These are phyloP conservation scores for Gamsiella multidivaricata DNA, from an alignment of 192 early-diverging fungal species.

Conservation along the genomic window DNA sequence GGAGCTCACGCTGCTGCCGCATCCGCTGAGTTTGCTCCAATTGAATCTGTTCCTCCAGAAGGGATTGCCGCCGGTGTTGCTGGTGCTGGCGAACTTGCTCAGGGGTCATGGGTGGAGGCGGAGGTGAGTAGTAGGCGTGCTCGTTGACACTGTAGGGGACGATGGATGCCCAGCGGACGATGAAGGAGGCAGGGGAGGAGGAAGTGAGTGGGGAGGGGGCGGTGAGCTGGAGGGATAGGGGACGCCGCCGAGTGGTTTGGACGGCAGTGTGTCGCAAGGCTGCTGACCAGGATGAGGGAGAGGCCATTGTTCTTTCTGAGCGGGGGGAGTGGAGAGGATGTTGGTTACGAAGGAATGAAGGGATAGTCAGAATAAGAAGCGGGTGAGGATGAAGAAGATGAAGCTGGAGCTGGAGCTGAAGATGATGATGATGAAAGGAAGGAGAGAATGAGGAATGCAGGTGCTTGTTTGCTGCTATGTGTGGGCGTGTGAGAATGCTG, in stretches of 20 bases:
- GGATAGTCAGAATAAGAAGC: not conserved
- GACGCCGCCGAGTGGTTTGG: conserved; percentile 6
- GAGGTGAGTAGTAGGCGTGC: conserved; percentile 12
- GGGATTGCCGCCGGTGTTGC: conserved; percentile 11
- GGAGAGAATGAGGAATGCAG: not conserved
- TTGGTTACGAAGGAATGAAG: not conserved
- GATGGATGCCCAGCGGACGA: conserved; percentile 45
- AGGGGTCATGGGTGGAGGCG: conserved; percentile 39
- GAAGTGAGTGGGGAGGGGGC: not conserved
- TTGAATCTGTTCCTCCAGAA: conserved; percentile 37
- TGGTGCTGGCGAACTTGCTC: conserved; percentile 21
- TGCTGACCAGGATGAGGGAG: conserved; percentile 11
- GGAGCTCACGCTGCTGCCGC: conserved; percentile 37
- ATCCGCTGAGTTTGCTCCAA: conserved; percentile 27
- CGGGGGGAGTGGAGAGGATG: not conserved
- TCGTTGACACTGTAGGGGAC: conserved; percentile 25
- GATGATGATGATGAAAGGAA: conserved; percentile 2
- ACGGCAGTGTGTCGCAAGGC: conserved; percentile 12
- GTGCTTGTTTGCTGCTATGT: not conserved
- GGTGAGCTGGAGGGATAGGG: conserved; percentile 8
- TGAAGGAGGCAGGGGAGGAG: not conserved
- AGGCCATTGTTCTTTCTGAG: conserved; percentile 14
- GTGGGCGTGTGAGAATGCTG: too few relatives aligned
- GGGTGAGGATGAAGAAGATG: not conserved
- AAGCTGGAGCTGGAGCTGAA: not conserved